phyloP scores from a whole-genome alignment of 805 yeast species.

The Metschnikowia noctiluminum region DNA sequence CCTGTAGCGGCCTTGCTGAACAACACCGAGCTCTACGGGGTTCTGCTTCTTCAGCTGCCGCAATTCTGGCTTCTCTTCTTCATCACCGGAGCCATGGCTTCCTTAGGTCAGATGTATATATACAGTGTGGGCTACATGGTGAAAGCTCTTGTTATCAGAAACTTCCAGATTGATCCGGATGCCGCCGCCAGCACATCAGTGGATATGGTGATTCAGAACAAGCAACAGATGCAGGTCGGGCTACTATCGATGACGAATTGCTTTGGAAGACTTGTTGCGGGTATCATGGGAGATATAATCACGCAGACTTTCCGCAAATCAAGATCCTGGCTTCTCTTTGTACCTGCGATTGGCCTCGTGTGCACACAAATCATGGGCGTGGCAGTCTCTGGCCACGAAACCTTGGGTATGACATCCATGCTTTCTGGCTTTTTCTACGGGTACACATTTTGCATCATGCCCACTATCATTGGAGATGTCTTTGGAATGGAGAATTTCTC shows the following conservation, averaged over 20 bases:
- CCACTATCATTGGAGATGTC: conserved; percentile 70
- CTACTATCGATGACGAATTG: conserved; percentile 67
- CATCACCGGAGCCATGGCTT: conserved; percentile 38
- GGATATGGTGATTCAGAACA: conserved; percentile 41
- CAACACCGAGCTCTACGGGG: conserved; percentile 12
- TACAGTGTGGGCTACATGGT: conserved; percentile 46
- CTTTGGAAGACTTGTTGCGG: conserved; percentile 61
- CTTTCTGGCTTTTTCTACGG: conserved; percentile 72
- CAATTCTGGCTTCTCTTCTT: conserved; percentile 40
- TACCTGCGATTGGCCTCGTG: conserved; percentile 49
- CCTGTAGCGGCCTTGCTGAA: neutral
- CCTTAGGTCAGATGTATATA: conserved; percentile 46
- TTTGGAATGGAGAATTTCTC: conserved; percentile 69
- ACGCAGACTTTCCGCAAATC: conserved; percentile 43
- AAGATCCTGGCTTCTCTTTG: conserved; percentile 51
- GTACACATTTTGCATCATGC: conserved; percentile 65
- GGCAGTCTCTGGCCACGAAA: conserved; percentile 26
- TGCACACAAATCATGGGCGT: conserved; percentile 51
- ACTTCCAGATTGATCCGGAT: conserved; percentile 9
- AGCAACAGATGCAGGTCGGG: conserved; percentile 72
- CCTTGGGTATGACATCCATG: conserved; percentile 50
- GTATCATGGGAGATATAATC: conserved; percentile 61
- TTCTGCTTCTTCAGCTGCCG: conserved; percentile 20
- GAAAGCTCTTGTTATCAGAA: conserved; percentile 31
- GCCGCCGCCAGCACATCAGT: conserved; percentile 10